A percentile compares a stretch with the other conserved stretches of the same genome.
These are phyloP conservation scores for Brassica cretica DNA, from an alignment of 345 rosid genomes.

Conservation along the genomic window DNA sequence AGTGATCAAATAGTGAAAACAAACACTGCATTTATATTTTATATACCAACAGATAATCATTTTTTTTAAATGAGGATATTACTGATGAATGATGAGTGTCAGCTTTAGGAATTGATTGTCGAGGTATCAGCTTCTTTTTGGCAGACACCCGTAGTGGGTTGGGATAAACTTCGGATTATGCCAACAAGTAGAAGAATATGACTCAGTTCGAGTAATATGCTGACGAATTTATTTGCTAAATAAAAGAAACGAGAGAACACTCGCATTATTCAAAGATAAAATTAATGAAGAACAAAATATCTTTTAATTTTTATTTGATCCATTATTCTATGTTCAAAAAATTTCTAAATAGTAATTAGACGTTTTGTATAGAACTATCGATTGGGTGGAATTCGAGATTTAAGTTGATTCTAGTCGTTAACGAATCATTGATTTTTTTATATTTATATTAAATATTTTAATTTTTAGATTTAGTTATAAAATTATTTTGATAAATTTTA, in stretches of 20 bases:
- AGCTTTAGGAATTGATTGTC: too few relatives aligned
- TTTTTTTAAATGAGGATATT: neutral
- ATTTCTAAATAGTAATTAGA: too few relatives aligned
- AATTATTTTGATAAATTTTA: too few relatives aligned
- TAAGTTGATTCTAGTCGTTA: too few relatives aligned
- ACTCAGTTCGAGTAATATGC: neutral
- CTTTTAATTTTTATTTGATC: neutral
- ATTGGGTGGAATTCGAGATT: too few relatives aligned
- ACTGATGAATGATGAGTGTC: neutral
- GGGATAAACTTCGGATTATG: constrained; percentile 8
- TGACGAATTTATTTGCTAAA: neutral
- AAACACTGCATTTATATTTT: neutral
- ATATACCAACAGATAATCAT: too few relatives aligned
- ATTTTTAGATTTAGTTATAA: too few relatives aligned
- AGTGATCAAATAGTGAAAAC: neutral
- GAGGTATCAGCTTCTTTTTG: neutral
- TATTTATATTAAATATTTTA: too few relatives aligned
- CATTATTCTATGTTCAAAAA: too few relatives aligned
- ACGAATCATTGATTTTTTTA: too few relatives aligned
- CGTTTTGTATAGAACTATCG: too few relatives aligned
- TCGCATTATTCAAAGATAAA: neutral
- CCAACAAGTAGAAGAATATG: neutral
- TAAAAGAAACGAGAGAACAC: neutral
- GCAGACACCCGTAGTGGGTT: neutral
- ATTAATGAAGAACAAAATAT: neutral